A percentile compares a stretch with the other conserved stretches of the same genome.
phyloP scores from a whole-genome alignment of 2,329 filamentous ascomycete genomes.

The Fusarium sp. region DNA sequence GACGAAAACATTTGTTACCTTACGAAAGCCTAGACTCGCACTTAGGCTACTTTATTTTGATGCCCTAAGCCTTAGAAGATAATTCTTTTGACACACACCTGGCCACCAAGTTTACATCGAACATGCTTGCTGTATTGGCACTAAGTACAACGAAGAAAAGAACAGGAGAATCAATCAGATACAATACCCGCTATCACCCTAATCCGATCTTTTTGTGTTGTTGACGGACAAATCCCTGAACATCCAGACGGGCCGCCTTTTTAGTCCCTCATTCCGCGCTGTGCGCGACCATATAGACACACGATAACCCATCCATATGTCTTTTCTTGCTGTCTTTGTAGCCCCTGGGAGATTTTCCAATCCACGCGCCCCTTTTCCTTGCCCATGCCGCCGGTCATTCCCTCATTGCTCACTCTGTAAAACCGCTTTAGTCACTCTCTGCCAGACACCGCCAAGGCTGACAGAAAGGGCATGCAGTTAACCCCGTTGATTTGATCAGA shows the following conservation, averaged over 20 bases:
- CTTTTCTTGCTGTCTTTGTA: slow-evolving; percentile 42
- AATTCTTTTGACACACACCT: background rate
- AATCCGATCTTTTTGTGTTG: slow-evolving; percentile 28
- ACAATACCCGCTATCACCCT: slow-evolving; percentile 26
- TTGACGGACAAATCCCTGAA: slow-evolving; percentile 36
- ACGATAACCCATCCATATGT: slow-evolving; percentile 31
- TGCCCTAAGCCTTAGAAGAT: background rate
- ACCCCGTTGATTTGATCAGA: slow-evolving; percentile 8
- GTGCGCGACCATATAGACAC: slow-evolving; percentile 25
- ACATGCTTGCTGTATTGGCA: slow-evolving; percentile 30
- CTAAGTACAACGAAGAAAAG: slow-evolving; percentile 40
- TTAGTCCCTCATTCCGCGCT: slow-evolving; percentile 8
- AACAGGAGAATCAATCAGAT: slow-evolving; percentile 35
- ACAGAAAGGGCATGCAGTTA: background rate
- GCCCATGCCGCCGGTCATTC: slow-evolving; percentile 12
- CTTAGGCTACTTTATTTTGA: background rate
- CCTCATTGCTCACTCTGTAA: slow-evolving; percentile 3
- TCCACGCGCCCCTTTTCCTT: slow-evolving; percentile 25
- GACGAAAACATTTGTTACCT: background rate
- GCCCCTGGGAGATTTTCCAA: slow-evolving; percentile 46
- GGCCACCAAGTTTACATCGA: slow-evolving; percentile 4
- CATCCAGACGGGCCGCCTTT: slow-evolving; percentile 38
- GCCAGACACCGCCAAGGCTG: background rate
- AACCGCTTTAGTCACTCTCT: slow-evolving; percentile 7
- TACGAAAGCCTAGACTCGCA: background rate